Conservation (phyloP, 352 stramenopile species). For the Phytopythium kandeliae region DNA sequence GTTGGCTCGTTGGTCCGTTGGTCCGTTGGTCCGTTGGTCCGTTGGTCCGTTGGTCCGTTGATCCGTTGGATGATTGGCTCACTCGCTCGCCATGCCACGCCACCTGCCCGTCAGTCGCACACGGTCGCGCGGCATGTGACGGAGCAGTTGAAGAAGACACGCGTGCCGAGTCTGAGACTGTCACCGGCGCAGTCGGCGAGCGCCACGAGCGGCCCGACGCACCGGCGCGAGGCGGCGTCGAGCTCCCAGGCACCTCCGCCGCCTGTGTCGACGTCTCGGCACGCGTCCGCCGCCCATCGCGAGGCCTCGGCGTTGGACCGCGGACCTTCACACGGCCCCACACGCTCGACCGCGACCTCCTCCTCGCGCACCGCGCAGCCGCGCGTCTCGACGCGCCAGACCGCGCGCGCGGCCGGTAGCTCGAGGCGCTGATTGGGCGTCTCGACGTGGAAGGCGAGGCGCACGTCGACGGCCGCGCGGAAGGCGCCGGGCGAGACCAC, state of each 20-base stretch:
- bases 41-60: no score
- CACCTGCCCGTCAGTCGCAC: neutral
- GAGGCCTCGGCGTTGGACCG: slow-evolving; percentile 42
- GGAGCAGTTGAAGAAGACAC: slow-evolving; percentile 59
- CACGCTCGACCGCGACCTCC: slow-evolving; percentile 42
- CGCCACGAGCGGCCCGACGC: slow-evolving; percentile 43
- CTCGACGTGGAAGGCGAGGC: slow-evolving; percentile 66
- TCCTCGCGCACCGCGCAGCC: slow-evolving; percentile 42
- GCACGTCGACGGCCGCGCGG: slow-evolving; percentile 58
- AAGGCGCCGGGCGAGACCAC: slow-evolving; percentile 43
- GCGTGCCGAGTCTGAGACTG: slow-evolving; percentile 16
- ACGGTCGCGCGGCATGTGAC: slow-evolving; percentile 25
- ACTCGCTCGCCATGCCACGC: neutral
- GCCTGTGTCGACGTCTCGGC: slow-evolving; percentile 22
- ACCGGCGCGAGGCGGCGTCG: slow-evolving; percentile 38
- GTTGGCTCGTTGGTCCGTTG: no score
- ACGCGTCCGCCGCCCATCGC: slow-evolving; percentile 18
- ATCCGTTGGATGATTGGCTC: no score
- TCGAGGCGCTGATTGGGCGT: slow-evolving; percentile 67
- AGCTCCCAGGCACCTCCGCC: slow-evolving; percentile 50
- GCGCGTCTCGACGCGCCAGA: slow-evolving; percentile 63
- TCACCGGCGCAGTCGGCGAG: slow-evolving; percentile 39
- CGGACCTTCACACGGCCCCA: slow-evolving; percentile 43
- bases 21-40: no score
- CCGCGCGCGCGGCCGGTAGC: slow-evolving; percentile 27